Conservation (phyloP, 306 rosid genomes). For the Dalbergia cultrata region DNA sequence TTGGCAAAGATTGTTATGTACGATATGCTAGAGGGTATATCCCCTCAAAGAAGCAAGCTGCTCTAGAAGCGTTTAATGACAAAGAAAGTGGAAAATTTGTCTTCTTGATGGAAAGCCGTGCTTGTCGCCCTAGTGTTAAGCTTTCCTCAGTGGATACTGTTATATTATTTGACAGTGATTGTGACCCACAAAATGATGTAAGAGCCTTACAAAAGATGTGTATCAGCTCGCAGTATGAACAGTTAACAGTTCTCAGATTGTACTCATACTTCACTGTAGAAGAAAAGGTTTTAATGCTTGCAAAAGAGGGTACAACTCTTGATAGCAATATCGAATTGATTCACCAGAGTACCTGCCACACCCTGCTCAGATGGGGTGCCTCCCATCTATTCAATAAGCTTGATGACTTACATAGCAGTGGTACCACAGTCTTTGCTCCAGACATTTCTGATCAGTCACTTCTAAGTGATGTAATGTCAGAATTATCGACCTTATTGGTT, state of each 20-base stretch:
- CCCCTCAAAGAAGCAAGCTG: constrained; percentile 59
- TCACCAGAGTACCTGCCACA: constrained; percentile 52
- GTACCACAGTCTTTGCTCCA: constrained; percentile 30
- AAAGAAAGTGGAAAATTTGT: constrained; percentile 69
- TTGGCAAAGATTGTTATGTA: constrained; percentile 75
- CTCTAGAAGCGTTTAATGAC: constrained; percentile 68
- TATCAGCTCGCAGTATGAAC: constrained; percentile 62
- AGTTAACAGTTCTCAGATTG: constrained; percentile 67
- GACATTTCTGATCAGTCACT: constrained; percentile 51
- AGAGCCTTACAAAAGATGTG: constrained; percentile 72
- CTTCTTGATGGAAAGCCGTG: constrained; percentile 74
- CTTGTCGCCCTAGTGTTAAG: constrained; percentile 69
- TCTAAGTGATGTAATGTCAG: constrained; percentile 58
- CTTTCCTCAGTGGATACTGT: constrained; percentile 69
- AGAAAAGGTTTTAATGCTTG: constrained; percentile 70
- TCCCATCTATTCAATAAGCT: constrained; percentile 64
- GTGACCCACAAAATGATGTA: constrained; percentile 72
- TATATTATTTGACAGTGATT: constrained; percentile 81
- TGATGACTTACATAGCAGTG: constrained; percentile 60
- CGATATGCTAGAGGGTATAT: constrained; percentile 58
- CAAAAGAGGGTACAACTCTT: constrained; percentile 67
- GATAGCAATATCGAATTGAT: constrained; percentile 54
- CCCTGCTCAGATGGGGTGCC: constrained; percentile 74
- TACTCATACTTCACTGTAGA: constrained; percentile 71
- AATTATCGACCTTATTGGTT: constrained; percentile 59